Evolutionary conservation across 169 alveolate species (phyloP), one percentile per base, ranked within the genome.

Genomic region (Plasmodium vinckei): DNA sequence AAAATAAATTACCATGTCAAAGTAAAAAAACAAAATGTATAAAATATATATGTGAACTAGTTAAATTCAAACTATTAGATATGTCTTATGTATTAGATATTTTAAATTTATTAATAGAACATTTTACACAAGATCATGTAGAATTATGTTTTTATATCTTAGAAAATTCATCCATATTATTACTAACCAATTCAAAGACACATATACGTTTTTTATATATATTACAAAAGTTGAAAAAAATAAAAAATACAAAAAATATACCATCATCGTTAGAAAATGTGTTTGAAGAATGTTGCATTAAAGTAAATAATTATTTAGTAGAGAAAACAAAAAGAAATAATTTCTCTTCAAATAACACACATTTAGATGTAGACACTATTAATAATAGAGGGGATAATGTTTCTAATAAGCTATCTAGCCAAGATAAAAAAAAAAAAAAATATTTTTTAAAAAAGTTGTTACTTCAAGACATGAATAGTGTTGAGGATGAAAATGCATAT

Each of bases 21-120:
- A 79, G 65, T 79, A 79, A 67, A 23, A 79, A 79, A 79, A 79
- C 39, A 5, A 79, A 79, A 54, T 79, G 89, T 44, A 68, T 79
- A 10, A 64, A 68, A 57, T 79, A 67, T 65, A 15, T 67, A 5
- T 79, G 89, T 56, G 89, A 79, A 57, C 9, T 79, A 21, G 27
- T 82, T 3, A 79, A 79, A 54, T 79, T 79, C 56, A 64, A 79
- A 56, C 46, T 79, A 23, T 65, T 79, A 67, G 89, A 79, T 19
- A 27, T 79, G 39, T 51, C 72, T 0, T 79, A 79, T 46, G 53
- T 79, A 17, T 79, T 79, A 46, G 89, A 79, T 59, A 27, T 79
- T 12, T 42, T 79, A 17, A 54, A 65, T 79, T 23, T 79, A 9
- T 61, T 79, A 25, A 79, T 53, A 10, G 84, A 79, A n/a, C 65